A percentile compares a stretch with the other conserved stretches of the same genome.
Evolutionary conservation across 176 grass and related monocot genomes (phyloP).

Genomic region (Ensete glaucum): DNA sequence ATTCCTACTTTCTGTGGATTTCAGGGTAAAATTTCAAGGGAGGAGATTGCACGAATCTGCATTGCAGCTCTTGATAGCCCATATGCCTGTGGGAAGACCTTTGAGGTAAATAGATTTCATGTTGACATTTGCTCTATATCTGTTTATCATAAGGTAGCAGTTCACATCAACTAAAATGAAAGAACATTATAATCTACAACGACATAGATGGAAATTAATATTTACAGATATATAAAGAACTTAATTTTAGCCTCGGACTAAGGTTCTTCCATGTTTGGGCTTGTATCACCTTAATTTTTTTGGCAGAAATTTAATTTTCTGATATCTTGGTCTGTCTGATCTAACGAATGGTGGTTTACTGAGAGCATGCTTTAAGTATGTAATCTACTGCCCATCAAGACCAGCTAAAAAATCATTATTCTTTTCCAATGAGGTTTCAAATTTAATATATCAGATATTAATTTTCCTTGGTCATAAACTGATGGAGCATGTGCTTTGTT

Average conservation of each 20-base stretch:
- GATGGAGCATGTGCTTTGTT: background rate
- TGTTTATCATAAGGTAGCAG: background rate
- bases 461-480: background rate
- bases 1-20: slow-evolving; percentile 9
- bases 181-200: background rate
- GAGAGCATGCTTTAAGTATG: too few relatives aligned
- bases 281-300: background rate
- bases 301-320: background rate
- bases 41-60: slow-evolving; percentile 79
- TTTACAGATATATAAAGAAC: too few relatives aligned
- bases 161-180: background rate
- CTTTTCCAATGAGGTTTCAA: too few relatives aligned
- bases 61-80: slow-evolving; percentile 71
- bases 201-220: too few relatives aligned
- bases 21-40: slow-evolving; percentile 88
- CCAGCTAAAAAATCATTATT: too few relatives aligned
- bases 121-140: background rate
- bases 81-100: slow-evolving; percentile 71
- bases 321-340: background rate
- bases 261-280: background rate
- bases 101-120: slow-evolving; percentile 48
- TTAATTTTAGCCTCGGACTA: background rate
- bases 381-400: too few relatives aligned
- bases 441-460: too few relatives aligned
- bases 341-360: too few relatives aligned